Evolutionary conservation across 768 basidiomycete genomes (phyloP).

Genomic region (Trametes maxima): DNA sequence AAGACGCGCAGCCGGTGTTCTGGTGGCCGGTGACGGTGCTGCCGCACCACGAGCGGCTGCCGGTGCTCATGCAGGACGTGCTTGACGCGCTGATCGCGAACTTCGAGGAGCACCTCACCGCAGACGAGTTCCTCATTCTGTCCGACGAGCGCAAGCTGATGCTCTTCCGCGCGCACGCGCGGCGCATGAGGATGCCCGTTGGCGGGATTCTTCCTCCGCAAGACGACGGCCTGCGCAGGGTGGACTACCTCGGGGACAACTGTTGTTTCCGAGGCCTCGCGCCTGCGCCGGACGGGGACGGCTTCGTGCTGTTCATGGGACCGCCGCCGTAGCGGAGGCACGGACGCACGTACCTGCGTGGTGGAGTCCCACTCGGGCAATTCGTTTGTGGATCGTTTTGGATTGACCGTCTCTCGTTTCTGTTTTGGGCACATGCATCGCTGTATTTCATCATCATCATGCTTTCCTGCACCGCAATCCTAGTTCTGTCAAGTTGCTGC

Average conservation of each 20-base stretch:
- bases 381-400: constrained; percentile 9
- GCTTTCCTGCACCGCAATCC: constrained; percentile 7
- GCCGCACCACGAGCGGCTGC: constrained; percentile 27
- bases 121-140: constrained; percentile 32
- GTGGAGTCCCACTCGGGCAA: not conserved
- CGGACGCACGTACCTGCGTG: not conserved
- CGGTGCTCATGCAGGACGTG: constrained; percentile 50
- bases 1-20: constrained; percentile 49
- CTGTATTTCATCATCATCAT: not conserved
- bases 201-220: constrained; percentile 28
- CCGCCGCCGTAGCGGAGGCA: constrained; percentile 20
- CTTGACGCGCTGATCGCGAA: constrained; percentile 48
- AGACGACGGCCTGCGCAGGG: constrained; percentile 37
- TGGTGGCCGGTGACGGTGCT: constrained; percentile 58
- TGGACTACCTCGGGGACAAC: constrained; percentile 53
- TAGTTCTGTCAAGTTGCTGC: not conserved
- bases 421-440: not conserved
- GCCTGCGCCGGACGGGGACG: constrained; percentile 49
- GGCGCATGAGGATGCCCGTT: constrained; percentile 24
- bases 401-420: not conserved
- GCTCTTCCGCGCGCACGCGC: constrained; percentile 24
- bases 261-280: constrained; percentile 56
- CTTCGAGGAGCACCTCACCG: constrained; percentile 38
- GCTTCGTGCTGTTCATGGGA: constrained; percentile 38
- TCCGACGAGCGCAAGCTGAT: constrained; percentile 18